Evolutionary conservation across 768 basidiomycete genomes (phyloP).

Genomic region (Termitomyces sp.): DNA sequence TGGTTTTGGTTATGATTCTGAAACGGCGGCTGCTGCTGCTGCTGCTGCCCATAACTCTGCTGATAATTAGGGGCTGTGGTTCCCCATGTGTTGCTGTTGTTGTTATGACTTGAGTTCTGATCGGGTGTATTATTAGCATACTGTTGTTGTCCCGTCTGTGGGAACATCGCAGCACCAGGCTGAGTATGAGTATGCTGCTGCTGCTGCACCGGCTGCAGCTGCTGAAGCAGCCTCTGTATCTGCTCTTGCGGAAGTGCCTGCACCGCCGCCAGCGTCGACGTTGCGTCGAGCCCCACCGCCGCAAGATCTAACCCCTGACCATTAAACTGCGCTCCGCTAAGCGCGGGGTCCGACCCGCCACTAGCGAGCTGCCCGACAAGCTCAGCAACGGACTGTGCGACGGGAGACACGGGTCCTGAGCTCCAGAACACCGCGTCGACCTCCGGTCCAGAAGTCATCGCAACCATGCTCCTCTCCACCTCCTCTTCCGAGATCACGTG

Average conservation of each 20-base stretch:
- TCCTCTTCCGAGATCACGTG: constrained; percentile 61
- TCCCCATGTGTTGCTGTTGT: constrained; percentile 15
- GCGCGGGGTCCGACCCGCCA: constrained; percentile 31
- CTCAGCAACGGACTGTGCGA: constrained; percentile 54
- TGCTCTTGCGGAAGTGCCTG: constrained; percentile 50
- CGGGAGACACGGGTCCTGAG: constrained; percentile 24
- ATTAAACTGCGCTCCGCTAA: constrained; percentile 27
- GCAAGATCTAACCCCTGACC: constrained; percentile 28
- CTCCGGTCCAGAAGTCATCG: constrained; percentile 68
- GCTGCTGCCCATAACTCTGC: constrained; percentile 46
- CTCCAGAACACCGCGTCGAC: constrained; percentile 66
- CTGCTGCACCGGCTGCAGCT: constrained; percentile 21
- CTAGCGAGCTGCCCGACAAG: constrained; percentile 60
- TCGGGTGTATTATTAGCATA: constrained; percentile 11
- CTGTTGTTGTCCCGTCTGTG: constrained; percentile 1
- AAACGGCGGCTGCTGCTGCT: constrained; percentile 27
- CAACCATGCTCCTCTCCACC: constrained; percentile 51
- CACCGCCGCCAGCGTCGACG: constrained; percentile 36
- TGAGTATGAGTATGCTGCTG: constrained; percentile 6
- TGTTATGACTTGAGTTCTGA: constrained; percentile 20
- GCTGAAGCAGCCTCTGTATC: constrained; percentile 55
- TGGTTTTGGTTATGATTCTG: constrained; percentile 31
- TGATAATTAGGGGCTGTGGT: constrained; percentile 11
- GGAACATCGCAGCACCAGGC: constrained; percentile 13
- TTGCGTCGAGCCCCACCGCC: constrained; percentile 39